Conservation (phyloP, 169 alveolate genomes). For the Plasmodium coatneyi region DNA sequence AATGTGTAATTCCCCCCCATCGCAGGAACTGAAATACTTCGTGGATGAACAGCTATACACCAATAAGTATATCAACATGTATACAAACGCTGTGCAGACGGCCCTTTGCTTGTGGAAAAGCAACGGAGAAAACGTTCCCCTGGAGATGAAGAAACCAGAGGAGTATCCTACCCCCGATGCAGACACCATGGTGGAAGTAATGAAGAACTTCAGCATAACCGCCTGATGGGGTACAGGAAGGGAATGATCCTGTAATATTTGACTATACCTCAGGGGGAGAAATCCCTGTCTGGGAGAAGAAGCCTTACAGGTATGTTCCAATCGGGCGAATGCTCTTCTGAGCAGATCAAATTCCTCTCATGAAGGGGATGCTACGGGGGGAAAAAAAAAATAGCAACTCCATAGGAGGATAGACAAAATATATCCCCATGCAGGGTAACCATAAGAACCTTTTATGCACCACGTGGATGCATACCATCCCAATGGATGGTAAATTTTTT, state of each 20-base stretch:
- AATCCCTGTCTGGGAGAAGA: no score
- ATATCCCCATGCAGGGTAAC: neutral
- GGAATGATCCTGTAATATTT: neutral
- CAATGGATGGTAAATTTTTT: neutral
- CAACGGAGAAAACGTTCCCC: conserved; percentile 34
- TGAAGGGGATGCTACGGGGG: conserved; percentile 56
- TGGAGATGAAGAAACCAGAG: neutral
- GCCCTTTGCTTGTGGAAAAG: conserved; percentile 53
- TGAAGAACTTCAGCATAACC: neutral
- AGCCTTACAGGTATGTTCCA: neutral
- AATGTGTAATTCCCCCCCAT: neutral
- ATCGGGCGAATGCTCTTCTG: neutral
- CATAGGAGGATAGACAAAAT: neutral
- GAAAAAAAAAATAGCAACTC: neutral
- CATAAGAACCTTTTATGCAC: neutral
- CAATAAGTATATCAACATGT: conserved; percentile 26
- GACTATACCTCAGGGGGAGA: neutral
- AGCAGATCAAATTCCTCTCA: neutral
- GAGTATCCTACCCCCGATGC: neutral
- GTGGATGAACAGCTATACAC: conserved; percentile 42
- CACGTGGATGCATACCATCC: neutral
- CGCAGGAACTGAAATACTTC: conserved; percentile 53
- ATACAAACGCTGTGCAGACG: conserved; percentile 23
- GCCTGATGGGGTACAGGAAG: neutral
- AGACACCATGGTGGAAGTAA: neutral